Conservation (phyloP, 345 rosid species). For the Excoecaria cochinchinensis region DNA sequence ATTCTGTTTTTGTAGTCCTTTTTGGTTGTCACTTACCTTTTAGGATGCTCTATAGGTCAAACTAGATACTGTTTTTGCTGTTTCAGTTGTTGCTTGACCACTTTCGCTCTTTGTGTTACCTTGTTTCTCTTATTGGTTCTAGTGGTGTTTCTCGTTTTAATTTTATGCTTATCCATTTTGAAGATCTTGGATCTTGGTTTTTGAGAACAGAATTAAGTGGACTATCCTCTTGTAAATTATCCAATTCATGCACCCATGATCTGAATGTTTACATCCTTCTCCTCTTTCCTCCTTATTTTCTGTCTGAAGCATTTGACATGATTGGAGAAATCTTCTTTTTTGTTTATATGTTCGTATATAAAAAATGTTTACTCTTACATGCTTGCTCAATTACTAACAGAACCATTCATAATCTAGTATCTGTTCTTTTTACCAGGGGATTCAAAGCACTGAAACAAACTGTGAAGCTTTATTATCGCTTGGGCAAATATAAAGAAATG, state of each 20-base stretch:
- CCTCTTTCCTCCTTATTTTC: too few relatives aligned
- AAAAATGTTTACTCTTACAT: not conserved
- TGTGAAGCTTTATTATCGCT: slow-evolving; percentile 90
- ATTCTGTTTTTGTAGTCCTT: not conserved
- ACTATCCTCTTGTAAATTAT: not conserved
- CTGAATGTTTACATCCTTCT: not conserved
- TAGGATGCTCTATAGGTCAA: not conserved
- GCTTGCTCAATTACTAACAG: slow-evolving; percentile 2
- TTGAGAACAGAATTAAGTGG: not conserved
- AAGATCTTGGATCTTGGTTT: not conserved
- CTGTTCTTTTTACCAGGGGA: slow-evolving; percentile 57
- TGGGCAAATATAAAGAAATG: slow-evolving; percentile 87
- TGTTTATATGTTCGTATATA: not conserved
- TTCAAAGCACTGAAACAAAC: slow-evolving; percentile 98
- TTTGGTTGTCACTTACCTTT: not conserved
- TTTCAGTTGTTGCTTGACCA: not conserved
- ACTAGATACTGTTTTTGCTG: not conserved
- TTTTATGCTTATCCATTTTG: not conserved
- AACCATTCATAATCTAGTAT: not conserved
- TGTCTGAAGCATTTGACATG: not conserved
- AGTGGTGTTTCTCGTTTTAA: not conserved
- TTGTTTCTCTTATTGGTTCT: not conserved
- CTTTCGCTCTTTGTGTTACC: not conserved
- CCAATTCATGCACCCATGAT: not conserved
- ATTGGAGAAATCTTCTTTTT: not conserved